phyloP scores from a whole-genome alignment of 345 rosid species.

The Eucalyptus albens region DNA sequence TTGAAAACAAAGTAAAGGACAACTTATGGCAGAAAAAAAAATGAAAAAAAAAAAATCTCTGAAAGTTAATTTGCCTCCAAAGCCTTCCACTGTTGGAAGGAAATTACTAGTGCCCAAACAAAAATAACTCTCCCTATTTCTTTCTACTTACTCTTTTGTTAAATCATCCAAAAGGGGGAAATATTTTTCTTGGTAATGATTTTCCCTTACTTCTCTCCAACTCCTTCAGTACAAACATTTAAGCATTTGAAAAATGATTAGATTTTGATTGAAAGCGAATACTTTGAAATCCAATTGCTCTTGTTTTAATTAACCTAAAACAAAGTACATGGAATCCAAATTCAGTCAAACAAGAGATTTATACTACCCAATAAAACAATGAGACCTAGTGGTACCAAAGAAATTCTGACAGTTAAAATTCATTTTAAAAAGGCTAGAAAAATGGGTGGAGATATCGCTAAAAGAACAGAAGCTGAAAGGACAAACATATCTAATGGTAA shows the following conservation, averaged over 20 bases:
- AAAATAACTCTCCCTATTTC: background rate
- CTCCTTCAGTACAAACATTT: background rate
- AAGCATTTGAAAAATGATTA: background rate
- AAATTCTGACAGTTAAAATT: background rate
- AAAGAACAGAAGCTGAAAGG: background rate
- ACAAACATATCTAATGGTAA: background rate
- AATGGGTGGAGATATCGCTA: background rate
- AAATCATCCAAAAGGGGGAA: background rate
- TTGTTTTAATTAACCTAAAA: background rate
- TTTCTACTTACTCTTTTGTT: background rate
- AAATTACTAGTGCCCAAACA: background rate
- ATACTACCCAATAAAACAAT: background rate
- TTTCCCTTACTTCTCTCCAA: background rate
- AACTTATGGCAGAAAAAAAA: background rate
- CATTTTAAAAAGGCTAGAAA: background rate
- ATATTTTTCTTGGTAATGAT: background rate
- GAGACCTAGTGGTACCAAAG: background rate
- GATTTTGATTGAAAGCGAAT: background rate
- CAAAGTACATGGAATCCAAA: background rate
- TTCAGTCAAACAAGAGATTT: background rate
- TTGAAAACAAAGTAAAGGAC: background rate
- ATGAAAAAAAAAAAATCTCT: background rate
- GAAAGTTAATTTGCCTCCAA: background rate
- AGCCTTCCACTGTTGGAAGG: background rate
- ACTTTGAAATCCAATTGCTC: background rate